Evolutionary conservation across 1,284 basidiomycete genomes (phyloP).

Genomic region (Porodaedalea pini): DNA sequence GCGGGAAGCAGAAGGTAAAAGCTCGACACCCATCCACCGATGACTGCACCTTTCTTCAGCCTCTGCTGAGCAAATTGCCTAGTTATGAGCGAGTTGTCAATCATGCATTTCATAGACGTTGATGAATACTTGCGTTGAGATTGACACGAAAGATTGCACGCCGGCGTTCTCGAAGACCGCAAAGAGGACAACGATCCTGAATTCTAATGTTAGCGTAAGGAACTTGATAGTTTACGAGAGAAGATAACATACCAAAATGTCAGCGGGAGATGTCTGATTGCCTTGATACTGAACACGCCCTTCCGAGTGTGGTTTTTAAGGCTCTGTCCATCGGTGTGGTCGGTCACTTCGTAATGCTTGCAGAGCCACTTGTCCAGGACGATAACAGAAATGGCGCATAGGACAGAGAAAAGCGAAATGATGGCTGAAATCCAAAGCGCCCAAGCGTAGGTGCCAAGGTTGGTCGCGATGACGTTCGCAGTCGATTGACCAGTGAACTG

Average conservation of each 20-base stretch:
- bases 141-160: slow-evolving; percentile 44
- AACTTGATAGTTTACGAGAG: background rate
- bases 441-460: slow-evolving; percentile 41
- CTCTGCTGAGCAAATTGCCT: slow-evolving; percentile 44
- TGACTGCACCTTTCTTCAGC: slow-evolving; percentile 43
- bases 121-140: slow-evolving; percentile 37
- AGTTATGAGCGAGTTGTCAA: background rate
- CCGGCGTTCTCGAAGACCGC: slow-evolving; percentile 44
- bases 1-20: slow-evolving; percentile 44
- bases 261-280: slow-evolving; percentile 35
- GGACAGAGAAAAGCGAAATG: slow-evolving; percentile 39
- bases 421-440: slow-evolving; percentile 42
- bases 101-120: background rate
- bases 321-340: slow-evolving; percentile 36
- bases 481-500: slow-evolving; percentile 40
- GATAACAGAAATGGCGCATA: slow-evolving; percentile 37
- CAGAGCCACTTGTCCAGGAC: slow-evolving; percentile 40
- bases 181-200: slow-evolving; percentile 39
- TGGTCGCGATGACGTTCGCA: slow-evolving; percentile 38
- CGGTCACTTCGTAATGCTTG: slow-evolving; percentile 35
- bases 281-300: slow-evolving; percentile 35
- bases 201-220: background rate
- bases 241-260: slow-evolving; percentile 32
- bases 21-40: slow-evolving; percentile 47
- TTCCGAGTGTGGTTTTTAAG: slow-evolving; percentile 29